These are phyloP conservation scores for Nakazawaea wyomingensis DNA, from an alignment of 805 yeast species.

Conservation along the genomic window DNA sequence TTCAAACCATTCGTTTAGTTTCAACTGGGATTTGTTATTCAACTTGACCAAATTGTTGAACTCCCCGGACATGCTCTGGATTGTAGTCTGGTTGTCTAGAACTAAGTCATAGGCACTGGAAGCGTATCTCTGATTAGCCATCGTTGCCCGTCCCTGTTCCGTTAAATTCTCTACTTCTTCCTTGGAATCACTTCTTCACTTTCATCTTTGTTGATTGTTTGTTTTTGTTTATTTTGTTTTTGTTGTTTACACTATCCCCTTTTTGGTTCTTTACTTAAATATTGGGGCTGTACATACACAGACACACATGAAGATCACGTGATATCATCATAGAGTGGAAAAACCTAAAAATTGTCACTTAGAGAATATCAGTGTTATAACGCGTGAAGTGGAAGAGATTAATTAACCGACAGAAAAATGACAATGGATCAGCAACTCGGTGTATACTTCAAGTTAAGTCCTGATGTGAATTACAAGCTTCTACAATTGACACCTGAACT, in stretches of 20 bases:
- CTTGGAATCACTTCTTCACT: neutral
- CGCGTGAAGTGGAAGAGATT: neutral
- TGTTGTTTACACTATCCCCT: neutral
- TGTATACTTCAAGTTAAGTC: slow-evolving; percentile 21
- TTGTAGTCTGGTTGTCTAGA: slow-evolving; percentile 2
- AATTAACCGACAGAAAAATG: slow-evolving; percentile 3
- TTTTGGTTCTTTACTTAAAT: neutral
- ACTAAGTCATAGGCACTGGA: slow-evolving; percentile 8
- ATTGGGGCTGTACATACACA: neutral
- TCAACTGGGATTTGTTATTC: neutral
- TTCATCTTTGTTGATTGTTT: neutral
- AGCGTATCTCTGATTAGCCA: slow-evolving; percentile 2
- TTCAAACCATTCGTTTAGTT: slow-evolving; percentile 30
- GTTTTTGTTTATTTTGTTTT: neutral
- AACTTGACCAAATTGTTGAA: slow-evolving; percentile 6
- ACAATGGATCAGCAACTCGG: slow-evolving; percentile 19
- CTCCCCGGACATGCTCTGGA: slow-evolving; percentile 1
- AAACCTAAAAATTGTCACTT: no score
- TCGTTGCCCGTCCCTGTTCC: neutral
- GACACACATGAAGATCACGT: no score
- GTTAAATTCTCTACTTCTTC: neutral
- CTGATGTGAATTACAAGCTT: slow-evolving; percentile 37
- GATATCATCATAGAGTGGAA: no score
- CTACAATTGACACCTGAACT: slow-evolving; percentile 50
- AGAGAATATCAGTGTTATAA: neutral